Evolutionary conservation across 2,329 filamentous ascomycete species (phyloP), one percentile per base, ranked within the genome.

Genomic region (Aspergillus flavus): DNA sequence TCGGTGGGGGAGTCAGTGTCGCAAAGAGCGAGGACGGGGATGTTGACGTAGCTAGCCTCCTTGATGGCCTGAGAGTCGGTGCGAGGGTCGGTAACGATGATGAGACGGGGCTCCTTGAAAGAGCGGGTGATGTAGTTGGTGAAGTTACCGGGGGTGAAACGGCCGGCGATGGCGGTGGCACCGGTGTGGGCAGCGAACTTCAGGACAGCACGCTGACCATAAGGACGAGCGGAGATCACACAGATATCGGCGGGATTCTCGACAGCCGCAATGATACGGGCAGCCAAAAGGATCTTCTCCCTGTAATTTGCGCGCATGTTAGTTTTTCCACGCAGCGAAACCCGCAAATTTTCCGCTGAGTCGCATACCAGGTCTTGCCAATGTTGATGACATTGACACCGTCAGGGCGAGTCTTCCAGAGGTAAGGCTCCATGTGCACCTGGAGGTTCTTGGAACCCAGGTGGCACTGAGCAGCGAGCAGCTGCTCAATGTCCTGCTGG

Each of bases 111-210:
- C 88, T 99, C 95, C 91, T 97, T 97, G 93, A 99, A 99, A 72
- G 95, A 98, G 80, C 95, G 94, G 84, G 96, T 99, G 91, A 99
- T 99, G 91, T 99, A 99, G 90, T 99, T 99, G 89, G 95, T 99
- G 91, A 99, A 99, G 85, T 94, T 97, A 92, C 95, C 95, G 82
- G 95, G 95, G 81, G 95, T 99, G 91, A 99, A 99, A 83, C 95
- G 95, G 86, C 95, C 95, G 79, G 95, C 96, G 80, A 99, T 99
- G 83, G 95, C 92, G 79, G 93, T 92, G 79, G 96, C 94, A 82
- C 95, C 95, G 73, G 95, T 99, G 91, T 99, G 95, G 71, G 93
- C 87, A 78, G 95, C 95, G 87, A 99, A 99, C 91, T 99, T 99
- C 82, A 99, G 92, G 80, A 99, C 96, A 77, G 95, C 94, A 86